phyloP scores from a whole-genome alignment of 1,284 basidiomycete species.

The Malassezia caprae region DNA sequence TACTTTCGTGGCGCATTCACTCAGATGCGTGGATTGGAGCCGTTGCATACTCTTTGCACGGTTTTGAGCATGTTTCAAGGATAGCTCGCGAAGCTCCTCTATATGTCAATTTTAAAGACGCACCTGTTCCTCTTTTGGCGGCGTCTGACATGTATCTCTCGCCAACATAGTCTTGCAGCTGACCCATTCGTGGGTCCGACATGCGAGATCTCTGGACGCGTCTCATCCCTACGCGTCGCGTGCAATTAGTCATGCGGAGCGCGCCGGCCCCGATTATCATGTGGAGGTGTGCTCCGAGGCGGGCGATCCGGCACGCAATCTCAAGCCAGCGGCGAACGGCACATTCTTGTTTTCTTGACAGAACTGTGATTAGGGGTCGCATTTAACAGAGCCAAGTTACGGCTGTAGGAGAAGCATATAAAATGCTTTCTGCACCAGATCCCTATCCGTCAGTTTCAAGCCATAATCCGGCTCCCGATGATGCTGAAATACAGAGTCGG shows the following conservation, averaged over 20 bases:
- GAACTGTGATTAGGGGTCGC: not conserved
- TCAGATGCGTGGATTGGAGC: not conserved
- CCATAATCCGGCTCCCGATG: constrained; percentile 41
- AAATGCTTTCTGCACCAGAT: constrained; percentile 46
- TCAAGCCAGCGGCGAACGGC: not conserved
- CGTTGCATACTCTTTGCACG: constrained; percentile 5
- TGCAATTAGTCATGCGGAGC: not conserved
- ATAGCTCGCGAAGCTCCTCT: constrained; percentile 3
- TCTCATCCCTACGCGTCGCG: not conserved
- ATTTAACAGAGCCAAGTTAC: not conserved
- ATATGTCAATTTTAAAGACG: not conserved
- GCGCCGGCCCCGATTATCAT: not conserved
- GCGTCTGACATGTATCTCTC: constrained; percentile 1
- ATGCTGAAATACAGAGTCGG: constrained; percentile 41
- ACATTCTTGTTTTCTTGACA: not conserved
- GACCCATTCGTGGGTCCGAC: not conserved
- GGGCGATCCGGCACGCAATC: not conserved
- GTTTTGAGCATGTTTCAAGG: not conserved
- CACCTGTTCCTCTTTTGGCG: constrained; percentile 2
- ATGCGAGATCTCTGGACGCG: not conserved
- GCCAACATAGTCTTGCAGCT: not conserved
- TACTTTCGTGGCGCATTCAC: not conserved
- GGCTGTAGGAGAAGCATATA: constrained; percentile 1
- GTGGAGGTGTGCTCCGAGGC: not conserved
- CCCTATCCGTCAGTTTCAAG: constrained; percentile 42